These are phyloP conservation scores for Ilyonectria robusta DNA, from an alignment of 2,329 filamentous ascomycete genomes.

Conservation along the genomic window DNA sequence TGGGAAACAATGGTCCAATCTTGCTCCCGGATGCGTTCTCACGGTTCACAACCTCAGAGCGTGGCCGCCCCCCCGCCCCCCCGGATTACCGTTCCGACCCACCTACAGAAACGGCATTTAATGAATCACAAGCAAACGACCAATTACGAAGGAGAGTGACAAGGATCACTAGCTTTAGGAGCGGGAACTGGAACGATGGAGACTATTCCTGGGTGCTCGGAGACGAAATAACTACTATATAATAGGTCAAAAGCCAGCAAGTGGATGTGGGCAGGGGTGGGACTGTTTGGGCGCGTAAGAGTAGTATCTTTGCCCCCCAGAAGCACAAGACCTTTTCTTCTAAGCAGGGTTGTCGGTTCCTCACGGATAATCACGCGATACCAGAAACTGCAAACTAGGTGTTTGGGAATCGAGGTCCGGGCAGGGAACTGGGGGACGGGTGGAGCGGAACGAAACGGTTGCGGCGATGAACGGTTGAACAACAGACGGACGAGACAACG, in stretches of 20 bases:
- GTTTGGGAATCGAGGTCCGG: background rate
- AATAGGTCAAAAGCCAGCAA: slow-evolving; percentile 17
- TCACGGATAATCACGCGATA: background rate
- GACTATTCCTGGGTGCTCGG: background rate
- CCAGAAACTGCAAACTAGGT: background rate
- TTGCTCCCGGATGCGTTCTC: background rate
- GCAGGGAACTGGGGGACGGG: background rate
- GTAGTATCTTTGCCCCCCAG: background rate
- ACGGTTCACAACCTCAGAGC: background rate
- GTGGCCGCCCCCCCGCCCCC: background rate
- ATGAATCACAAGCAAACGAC: slow-evolving; percentile 1
- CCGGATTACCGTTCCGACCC: slow-evolving; percentile 16
- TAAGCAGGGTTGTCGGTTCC: background rate
- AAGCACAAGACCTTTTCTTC: background rate
- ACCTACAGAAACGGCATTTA: slow-evolving; percentile 9
- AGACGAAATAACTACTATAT: slow-evolving; percentile 18
- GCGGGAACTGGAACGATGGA: slow-evolving; percentile 12
- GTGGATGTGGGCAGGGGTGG: slow-evolving; percentile 20
- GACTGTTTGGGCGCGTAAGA: slow-evolving; percentile 12
- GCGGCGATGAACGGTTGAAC: background rate
- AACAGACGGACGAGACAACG: background rate
- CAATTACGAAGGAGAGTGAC: slow-evolving; percentile 8
- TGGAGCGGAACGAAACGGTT: background rate
- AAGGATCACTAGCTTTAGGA: slow-evolving; percentile 1
- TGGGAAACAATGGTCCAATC: background rate